Evolutionary conservation across 495 filamentous ascomycete genomes (phyloP).

Genomic region (Oidiodendron maius): DNA sequence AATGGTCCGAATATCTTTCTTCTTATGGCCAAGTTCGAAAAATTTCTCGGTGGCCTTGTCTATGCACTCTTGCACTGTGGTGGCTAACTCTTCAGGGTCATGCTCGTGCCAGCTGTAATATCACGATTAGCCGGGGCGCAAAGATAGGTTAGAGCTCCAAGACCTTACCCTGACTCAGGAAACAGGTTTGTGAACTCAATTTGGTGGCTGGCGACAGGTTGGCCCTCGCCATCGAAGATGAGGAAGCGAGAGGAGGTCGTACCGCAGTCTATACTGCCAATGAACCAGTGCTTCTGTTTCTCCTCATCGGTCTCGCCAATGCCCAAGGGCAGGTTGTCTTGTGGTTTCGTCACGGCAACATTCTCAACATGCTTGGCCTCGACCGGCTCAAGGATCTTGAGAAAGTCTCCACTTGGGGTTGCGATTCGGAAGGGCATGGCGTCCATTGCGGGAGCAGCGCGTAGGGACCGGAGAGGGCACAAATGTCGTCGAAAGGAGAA

Average conservation of each 20-base stretch:
- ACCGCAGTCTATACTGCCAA: constrained; percentile 77
- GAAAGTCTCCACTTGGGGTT: background rate
- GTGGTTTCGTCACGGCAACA: constrained; percentile 8
- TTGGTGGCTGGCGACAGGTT: constrained; percentile 81
- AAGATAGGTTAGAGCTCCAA: constrained; percentile 4
- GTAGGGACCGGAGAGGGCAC: background rate
- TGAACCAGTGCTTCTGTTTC: constrained; percentile 30
- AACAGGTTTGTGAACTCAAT: constrained; percentile 88
- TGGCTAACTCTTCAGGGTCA: constrained; percentile 73
- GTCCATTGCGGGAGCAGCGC: constrained; percentile 14
- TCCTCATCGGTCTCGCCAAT: constrained; percentile 19
- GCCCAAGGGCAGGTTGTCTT: constrained; percentile 17
- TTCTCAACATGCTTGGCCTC: constrained; percentile 21
- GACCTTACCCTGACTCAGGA: constrained; percentile 78
- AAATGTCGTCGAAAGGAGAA: background rate
- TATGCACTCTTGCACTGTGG: constrained; percentile 78
- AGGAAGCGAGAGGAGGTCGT: constrained; percentile 92
- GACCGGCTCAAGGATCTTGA: constrained; percentile 17
- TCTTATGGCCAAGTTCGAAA: constrained; percentile 60
- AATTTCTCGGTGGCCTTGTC: constrained; percentile 74
- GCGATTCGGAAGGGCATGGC: constrained; percentile 14
- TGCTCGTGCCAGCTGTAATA: constrained; percentile 84
- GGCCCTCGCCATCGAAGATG: constrained; percentile 79
- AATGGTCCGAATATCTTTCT: constrained; percentile 72
- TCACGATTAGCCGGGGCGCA: constrained; percentile 4